phyloP scores from a whole-genome alignment of 176 grass and related monocot genomes.

The Carex littledalei region DNA sequence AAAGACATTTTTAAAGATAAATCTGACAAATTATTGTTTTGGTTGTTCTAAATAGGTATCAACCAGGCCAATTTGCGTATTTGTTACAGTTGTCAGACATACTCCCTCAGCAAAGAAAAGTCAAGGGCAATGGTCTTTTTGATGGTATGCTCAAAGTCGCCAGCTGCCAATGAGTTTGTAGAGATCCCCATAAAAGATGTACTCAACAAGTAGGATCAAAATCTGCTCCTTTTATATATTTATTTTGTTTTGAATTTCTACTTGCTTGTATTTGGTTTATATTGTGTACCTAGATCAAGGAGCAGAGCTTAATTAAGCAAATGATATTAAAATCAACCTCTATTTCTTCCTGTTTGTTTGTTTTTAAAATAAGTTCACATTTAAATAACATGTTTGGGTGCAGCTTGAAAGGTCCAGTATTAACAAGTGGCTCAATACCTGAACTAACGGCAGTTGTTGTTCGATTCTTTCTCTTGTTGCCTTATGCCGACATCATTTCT shows the following conservation, averaged over 20 bases:
- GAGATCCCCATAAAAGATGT: constrained; percentile 1
- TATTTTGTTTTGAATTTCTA: not conserved
- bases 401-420: too few relatives aligned
- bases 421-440: not conserved
- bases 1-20: not conserved
- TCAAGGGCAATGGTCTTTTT: constrained; percentile 8
- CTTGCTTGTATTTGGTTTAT: not conserved
- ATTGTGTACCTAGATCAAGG: too few relatives aligned
- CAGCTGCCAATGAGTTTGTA: not conserved
- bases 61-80: not conserved
- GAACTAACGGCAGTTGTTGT: not conserved
- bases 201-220: not conserved
- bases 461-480: constrained; percentile 1
- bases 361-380: not conserved
- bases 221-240: not conserved
- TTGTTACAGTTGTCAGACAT: not conserved
- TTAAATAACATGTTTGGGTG: not conserved
- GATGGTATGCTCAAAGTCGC: not conserved
- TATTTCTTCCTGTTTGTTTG: not conserved
- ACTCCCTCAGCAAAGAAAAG: constrained; percentile 6
- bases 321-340: not conserved
- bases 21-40: not conserved
- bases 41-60: not conserved
- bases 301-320: not conserved
- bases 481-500: constrained; percentile 14